Conservation (phyloP, 1,284 basidiomycete genomes). For the Tilletiopsis washingtonensis region DNA sequence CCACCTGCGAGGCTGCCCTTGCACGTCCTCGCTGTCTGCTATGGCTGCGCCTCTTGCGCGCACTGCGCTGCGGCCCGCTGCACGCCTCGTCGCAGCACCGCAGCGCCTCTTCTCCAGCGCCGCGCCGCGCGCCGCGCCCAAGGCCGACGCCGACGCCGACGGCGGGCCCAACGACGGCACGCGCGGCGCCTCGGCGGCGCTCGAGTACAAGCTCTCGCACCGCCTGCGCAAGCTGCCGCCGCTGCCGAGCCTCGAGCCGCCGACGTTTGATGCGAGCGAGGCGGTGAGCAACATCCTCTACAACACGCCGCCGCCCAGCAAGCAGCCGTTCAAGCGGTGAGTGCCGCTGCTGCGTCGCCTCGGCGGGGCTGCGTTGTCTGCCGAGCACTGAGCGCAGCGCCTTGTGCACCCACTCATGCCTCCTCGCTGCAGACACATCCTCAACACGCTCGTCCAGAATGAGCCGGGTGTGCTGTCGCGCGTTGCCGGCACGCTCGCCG, state of each 20-base stretch:
- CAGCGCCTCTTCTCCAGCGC: no score
- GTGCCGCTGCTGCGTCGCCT: conserved; percentile 37
- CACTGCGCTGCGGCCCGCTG: no score
- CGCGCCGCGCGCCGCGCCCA: no score
- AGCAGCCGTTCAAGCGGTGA: conserved; percentile 89
- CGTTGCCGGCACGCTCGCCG: conserved; percentile 93
- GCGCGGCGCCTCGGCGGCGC: conserved; percentile 57
- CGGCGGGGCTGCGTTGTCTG: not conserved
- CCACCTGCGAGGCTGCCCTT: no score
- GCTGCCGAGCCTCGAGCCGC: conserved; percentile 42
- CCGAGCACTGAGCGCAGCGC: not conserved
- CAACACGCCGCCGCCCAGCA: conserved; percentile 85
- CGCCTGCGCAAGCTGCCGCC: conserved; percentile 44
- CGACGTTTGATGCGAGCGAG: conserved; percentile 40
- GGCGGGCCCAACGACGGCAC: conserved; percentile 54
- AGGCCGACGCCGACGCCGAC: not conserved
- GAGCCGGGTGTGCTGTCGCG: conserved; percentile 97
- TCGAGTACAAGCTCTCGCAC: conserved; percentile 81
- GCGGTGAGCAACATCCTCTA: conserved; percentile 49
- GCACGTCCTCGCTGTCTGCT: no score
- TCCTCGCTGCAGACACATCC: conserved; percentile 57
- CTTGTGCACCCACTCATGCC: not conserved
- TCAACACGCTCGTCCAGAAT: conserved; percentile 98
- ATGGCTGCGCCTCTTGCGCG: no score
- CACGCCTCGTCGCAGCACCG: no score